Conservation (phyloP, 306 rosid genomes). For the Urtica urens region DNA sequence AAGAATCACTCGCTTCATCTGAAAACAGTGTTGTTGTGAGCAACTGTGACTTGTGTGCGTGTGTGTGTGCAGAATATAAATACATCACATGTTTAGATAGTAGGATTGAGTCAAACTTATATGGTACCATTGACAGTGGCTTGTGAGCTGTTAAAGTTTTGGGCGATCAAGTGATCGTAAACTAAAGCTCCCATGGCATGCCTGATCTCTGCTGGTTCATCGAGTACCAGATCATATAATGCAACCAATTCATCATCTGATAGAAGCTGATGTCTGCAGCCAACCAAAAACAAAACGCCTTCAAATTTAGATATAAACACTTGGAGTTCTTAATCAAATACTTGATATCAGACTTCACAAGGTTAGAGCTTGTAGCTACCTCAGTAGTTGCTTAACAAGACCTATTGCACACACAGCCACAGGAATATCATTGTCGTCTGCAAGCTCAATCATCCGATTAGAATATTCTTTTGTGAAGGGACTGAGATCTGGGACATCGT, state of each 20-base stretch:
- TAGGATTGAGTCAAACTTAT: slow-evolving; percentile 15
- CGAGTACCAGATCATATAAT: slow-evolving; percentile 82
- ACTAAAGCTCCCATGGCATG: slow-evolving; percentile 93
- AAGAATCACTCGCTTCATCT: slow-evolving; percentile 62
- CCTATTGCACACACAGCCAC: slow-evolving; percentile 90
- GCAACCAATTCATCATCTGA: slow-evolving; percentile 96
- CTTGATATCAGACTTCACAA: slow-evolving; percentile 1
- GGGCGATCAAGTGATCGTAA: slow-evolving; percentile 89
- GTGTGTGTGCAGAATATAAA: neutral
- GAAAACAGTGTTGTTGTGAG: slow-evolving; percentile 18
- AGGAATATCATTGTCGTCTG: slow-evolving; percentile 82
- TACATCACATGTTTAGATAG: neutral
- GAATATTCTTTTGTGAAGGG: slow-evolving; percentile 89
- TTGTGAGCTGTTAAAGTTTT: slow-evolving; percentile 64
- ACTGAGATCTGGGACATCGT: slow-evolving; percentile 79
- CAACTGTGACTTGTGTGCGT: slow-evolving; percentile 11
- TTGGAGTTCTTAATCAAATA: slow-evolving; percentile 1
- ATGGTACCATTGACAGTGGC: slow-evolving; percentile 50
- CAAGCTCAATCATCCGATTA: slow-evolving; percentile 88
- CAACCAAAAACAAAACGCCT: slow-evolving; percentile 16
- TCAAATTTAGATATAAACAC: slow-evolving; percentile 17
- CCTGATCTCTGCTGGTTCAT: slow-evolving; percentile 86
- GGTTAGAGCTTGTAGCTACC: slow-evolving; percentile 27
- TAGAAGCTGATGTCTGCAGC: slow-evolving; percentile 85
- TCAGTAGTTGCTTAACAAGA: slow-evolving; percentile 79